A percentile compares a stretch with the other conserved stretches of the same genome.
phyloP scores from a whole-genome alignment of 257 asterid species.

The Plantago elongata region DNA sequence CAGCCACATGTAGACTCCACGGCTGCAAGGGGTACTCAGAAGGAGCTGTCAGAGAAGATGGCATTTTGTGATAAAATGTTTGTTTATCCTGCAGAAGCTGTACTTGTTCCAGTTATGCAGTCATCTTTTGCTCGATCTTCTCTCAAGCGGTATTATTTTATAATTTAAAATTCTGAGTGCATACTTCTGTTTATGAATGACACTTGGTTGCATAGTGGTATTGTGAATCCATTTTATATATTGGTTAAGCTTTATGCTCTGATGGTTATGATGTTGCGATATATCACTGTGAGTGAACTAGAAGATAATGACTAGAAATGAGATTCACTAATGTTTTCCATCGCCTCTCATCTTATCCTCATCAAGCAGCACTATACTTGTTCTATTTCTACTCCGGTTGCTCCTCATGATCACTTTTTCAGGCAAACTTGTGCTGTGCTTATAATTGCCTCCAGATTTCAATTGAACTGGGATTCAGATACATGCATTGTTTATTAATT shows the following conservation, averaged over 20 bases:
- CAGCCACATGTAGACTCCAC: constrained; percentile 51
- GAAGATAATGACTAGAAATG: too few relatives aligned
- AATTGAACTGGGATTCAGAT: constrained; percentile 7
- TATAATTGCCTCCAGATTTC: constrained; percentile 5
- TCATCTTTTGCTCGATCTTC: constrained; percentile 80
- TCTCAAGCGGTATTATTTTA: constrained; percentile 63
- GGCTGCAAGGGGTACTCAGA: constrained; percentile 45
- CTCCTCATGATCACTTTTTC: background rate
- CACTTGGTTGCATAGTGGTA: constrained; percentile 1
- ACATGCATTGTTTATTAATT: too few relatives aligned
- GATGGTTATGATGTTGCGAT: too few relatives aligned
- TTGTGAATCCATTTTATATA: constrained; percentile 10
- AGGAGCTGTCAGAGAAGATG: constrained; percentile 43
- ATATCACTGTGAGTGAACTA: too few relatives aligned
- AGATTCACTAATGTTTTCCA: too few relatives aligned
- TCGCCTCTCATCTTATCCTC: background rate
- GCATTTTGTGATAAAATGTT: constrained; percentile 46
- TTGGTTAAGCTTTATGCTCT: too few relatives aligned
- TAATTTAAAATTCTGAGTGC: constrained; percentile 4
- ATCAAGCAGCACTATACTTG: background rate
- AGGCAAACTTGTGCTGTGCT: constrained; percentile 1
- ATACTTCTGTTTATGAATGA: constrained; percentile 10
- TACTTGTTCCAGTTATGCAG: constrained; percentile 92
- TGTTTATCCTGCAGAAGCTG: constrained; percentile 88
- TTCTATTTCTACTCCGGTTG: too few relatives aligned